Percentiles rank a stretch among this genome's conserved stretches.
Conservation (phyloP, 352 stramenopile species). For the Globisporangium okanoganense region DNA sequence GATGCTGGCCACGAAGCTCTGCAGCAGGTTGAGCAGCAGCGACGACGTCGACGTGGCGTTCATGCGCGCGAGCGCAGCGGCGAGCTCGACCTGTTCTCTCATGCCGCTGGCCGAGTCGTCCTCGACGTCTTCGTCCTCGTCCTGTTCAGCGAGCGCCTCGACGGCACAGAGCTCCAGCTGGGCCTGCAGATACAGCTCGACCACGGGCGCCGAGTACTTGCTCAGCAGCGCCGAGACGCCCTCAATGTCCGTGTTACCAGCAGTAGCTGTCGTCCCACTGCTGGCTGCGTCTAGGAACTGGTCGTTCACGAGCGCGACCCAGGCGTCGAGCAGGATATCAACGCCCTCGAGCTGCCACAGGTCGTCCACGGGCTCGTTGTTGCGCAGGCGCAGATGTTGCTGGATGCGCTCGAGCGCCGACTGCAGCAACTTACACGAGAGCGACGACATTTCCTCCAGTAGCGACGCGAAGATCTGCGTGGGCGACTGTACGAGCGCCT, state of each 20-base stretch:
- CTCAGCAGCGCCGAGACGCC: slow-evolving; percentile 40
- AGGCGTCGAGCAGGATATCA: slow-evolving; percentile 77
- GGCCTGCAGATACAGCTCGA: slow-evolving; percentile 74
- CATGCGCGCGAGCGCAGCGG: slow-evolving; percentile 60
- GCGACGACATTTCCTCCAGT: slow-evolving; percentile 60
- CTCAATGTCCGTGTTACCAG: slow-evolving; percentile 28
- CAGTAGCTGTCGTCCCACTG: slow-evolving; percentile 7
- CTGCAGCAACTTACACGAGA: slow-evolving; percentile 69
- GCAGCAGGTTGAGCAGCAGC: slow-evolving; percentile 55
- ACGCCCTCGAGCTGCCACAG: slow-evolving; percentile 84
- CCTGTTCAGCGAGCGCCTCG: slow-evolving; percentile 61
- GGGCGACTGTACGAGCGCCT: slow-evolving; percentile 37
- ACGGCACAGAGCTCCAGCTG: slow-evolving; percentile 67
- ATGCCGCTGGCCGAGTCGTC: slow-evolving; percentile 62
- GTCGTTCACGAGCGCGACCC: slow-evolving; percentile 68
- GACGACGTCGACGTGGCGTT: slow-evolving; percentile 49
- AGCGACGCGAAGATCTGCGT: slow-evolving; percentile 51
- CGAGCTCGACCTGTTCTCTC: slow-evolving; percentile 69
- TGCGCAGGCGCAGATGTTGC: slow-evolving; percentile 40
- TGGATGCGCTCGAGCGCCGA: slow-evolving; percentile 64
- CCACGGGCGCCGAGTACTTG: slow-evolving; percentile 54
- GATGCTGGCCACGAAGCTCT: slow-evolving; percentile 47
- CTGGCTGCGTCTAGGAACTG: slow-evolving; percentile 33
- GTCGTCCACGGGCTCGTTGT: slow-evolving; percentile 52
- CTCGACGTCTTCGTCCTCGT: slow-evolving; percentile 84